These are phyloP conservation scores for Fusarium hainanense DNA, from an alignment of 2,329 filamentous ascomycete species.

Conservation along the genomic window DNA sequence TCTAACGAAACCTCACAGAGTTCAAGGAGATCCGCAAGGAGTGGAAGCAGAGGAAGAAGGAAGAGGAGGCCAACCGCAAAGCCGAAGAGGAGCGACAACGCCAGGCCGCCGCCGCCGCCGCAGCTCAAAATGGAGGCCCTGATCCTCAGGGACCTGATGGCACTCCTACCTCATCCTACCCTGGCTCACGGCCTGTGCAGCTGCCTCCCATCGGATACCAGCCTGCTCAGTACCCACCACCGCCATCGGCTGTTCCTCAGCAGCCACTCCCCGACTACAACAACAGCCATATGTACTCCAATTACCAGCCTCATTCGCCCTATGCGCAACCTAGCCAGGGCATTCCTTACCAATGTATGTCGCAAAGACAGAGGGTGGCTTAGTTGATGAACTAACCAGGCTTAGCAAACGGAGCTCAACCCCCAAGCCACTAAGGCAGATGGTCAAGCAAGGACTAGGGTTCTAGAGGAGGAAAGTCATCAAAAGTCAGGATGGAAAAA, in stretches of 20 bases:
- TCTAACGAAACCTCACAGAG: constrained; percentile 67
- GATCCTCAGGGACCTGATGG: constrained; percentile 59
- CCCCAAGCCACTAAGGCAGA: constrained; percentile 48
- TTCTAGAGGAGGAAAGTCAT: constrained; percentile 46
- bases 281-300: constrained; percentile 64
- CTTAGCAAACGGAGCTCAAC: constrained; percentile 51
- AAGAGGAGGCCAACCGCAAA: constrained; percentile 73
- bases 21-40: constrained; percentile 99
- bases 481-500: constrained; percentile 46
- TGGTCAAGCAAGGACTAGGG: constrained; percentile 28
- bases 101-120: constrained; percentile 62
- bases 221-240: constrained; percentile 73
- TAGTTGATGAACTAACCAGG: constrained; percentile 29
- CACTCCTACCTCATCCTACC: constrained; percentile 64
- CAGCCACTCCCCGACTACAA: constrained; percentile 67
- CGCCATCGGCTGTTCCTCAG: constrained; percentile 64
- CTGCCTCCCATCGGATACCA: constrained; percentile 82
- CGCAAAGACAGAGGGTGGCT: constrained; percentile 24
- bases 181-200: constrained; percentile 69
- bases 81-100: constrained; percentile 85
- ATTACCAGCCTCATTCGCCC: constrained; percentile 68
- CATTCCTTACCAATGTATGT: constrained; percentile 70
- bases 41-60: constrained; percentile 99
- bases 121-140: constrained; percentile 61
- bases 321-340: constrained; percentile 67